Base-by-base conservation (phyloP, 352 stramenopile genomes). In the Phytophthora citricola region DNA sequence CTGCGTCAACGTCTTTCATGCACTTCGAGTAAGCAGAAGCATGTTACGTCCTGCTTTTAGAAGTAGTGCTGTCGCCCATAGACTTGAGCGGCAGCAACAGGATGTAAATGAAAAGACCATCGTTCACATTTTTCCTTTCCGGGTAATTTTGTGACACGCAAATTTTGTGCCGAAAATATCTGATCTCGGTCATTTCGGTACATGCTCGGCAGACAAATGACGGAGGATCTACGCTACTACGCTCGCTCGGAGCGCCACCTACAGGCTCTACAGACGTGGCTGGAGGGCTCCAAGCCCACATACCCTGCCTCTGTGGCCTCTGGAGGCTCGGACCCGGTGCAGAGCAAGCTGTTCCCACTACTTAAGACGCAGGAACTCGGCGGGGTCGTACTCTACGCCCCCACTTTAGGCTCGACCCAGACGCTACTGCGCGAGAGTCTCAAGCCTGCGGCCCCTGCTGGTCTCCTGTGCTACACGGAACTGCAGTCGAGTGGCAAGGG, bases 1-100 rank as follows among this genome's bases (percentile, higher is more conserved):
- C 88, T 48, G 75, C 83, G 29, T 95, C 86, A 55, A 78, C 88
- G 63, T 85, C 75, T 53, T 95, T 95, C 73, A 93, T 95, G 84
- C 86, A 85, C 66, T 94, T 94, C 68, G 83, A 94, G 58, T 91
- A 86, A 71, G 58, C 43, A 49, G 34, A 60, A 58, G 43, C n/a
- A 36, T 17, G 45, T 20, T 15, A 14, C 45, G 46, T 66, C 32
- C 39, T 65, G 52, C 32, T 58, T 63, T 57, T 69, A 65, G 63
- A 76, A 65, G 39, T 73, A 66, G 57, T 39, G 44, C 41, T 32
- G 31, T 46, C 22, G 32, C 27, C 4, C 20, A 54, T 65, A 60
- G 62, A 61, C 55, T 41, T 56, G 45, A 36, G 45, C 46, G 11
- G 45, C 51, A 68, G 59, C 54, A 69, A 65, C 54, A 65, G 31